Base-by-base conservation (phyloP, 1,139 yeast genomes). In the Pichia sp. region DNA sequence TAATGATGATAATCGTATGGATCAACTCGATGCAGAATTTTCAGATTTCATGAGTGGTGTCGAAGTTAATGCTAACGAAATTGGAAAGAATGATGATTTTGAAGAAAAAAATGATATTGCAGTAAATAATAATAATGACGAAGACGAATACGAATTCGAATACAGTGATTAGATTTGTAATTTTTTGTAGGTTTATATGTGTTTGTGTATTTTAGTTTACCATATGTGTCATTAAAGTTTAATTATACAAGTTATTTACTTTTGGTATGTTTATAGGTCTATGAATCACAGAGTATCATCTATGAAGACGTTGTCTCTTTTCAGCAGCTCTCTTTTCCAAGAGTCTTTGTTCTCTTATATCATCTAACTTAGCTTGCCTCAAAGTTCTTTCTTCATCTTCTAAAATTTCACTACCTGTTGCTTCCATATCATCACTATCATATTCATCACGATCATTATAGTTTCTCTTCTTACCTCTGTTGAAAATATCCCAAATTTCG, bases 401-500 rank as follows among this genome's bases (percentile, higher is more conserved):
- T 38, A 89, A 69, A 35, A 91, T 80, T 56, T 91, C 96, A 27
- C 83, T 83, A 19, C 96, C 97, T 1, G 94, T 85, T 8, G 96
- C 96, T 62, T 91, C 97, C 97, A 91, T 91, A 60, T 87, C 95
- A 51, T 83, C 88, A 32, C 76, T 75, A 45, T 82, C 81, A 48
- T 81, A 83, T 44, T 76, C 81, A 52, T 73, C 73, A 15, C 21
- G 19, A 37, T 70, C 65, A 33, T 69, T 68, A 52, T 70, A 71
- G 1, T 70, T 75, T 71, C 54, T 75, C 75, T 40, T 47, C 34
- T 47, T 50, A 3, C 90, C 88, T 46, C 80, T 74, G 61, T 82
- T 84, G 65, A 90, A 86, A 66, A 91, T 77, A 32, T 83, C 81
- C 96, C 96, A 89, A 42, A 91, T 90, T 63, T 90, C 96, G 53